Conservation (phyloP, 768 basidiomycete species). For the Pilatotrama ljubarskyi region DNA sequence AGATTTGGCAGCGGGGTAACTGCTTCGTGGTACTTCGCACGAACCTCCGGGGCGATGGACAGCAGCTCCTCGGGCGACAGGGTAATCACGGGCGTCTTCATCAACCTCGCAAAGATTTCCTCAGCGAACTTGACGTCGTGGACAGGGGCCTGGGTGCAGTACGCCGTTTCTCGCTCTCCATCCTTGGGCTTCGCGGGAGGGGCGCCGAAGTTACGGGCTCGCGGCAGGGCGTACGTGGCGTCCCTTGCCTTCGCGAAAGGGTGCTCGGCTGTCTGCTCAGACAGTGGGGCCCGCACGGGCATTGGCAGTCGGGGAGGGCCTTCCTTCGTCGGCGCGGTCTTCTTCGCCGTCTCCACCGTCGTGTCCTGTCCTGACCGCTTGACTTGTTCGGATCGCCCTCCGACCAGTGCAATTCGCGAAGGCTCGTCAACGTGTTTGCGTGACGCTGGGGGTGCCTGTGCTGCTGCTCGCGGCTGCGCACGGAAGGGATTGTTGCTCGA, state of each 20-base stretch:
- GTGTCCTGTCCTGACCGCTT: no score
- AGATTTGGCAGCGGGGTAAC: no score
- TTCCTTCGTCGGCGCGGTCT: not conserved
- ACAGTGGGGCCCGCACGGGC: not conserved
- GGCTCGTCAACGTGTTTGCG: no score
- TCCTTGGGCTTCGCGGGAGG: not conserved
- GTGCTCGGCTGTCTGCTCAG: not conserved
- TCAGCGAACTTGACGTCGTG: not conserved
- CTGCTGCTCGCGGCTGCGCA: no score
- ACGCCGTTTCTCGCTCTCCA: not conserved
- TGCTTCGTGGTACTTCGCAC: conserved; percentile 29
- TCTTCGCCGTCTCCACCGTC: not conserved
- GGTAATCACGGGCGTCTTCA: not conserved
- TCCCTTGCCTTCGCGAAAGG: not conserved
- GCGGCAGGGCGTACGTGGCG: not conserved
- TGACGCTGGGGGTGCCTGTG: no score
- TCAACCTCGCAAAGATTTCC: not conserved
- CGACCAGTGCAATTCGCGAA: no score
- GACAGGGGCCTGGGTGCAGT: not conserved
- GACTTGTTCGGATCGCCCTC: no score
- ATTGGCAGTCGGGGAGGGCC: not conserved
- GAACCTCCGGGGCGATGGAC: not conserved
- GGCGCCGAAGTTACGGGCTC: not conserved
- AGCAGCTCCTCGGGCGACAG: not conserved
- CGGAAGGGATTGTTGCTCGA: not conserved